These are phyloP conservation scores for Podila epigama DNA, from an alignment of 192 early-diverging fungal species.

Conservation along the genomic window DNA sequence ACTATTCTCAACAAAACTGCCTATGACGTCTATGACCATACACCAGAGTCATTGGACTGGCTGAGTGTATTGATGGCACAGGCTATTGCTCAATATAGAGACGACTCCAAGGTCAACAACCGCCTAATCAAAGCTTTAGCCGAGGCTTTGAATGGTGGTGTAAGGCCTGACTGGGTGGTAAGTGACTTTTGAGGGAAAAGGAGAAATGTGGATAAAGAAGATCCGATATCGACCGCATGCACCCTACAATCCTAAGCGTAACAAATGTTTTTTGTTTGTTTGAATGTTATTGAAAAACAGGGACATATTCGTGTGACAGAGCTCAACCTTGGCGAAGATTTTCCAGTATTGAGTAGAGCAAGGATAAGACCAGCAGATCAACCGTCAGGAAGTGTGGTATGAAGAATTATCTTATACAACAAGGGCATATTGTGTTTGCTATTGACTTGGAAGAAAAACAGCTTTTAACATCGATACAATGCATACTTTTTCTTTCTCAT, in stretches of 20 bases:
- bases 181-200: neutral
- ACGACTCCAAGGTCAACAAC: slow-evolving; percentile 73
- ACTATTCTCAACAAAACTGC: slow-evolving; percentile 64
- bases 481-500: no score
- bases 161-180: slow-evolving; percentile 77
- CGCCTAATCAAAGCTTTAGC: slow-evolving; percentile 71
- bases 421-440: neutral
- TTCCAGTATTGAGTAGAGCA: slow-evolving; percentile 63
- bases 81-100: slow-evolving; percentile 74
- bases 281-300: slow-evolving; percentile 24
- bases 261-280: neutral
- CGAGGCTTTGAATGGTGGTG: slow-evolving; percentile 71
- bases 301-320: slow-evolving; percentile 66
- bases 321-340: slow-evolving; percentile 65
- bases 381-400: slow-evolving; percentile 58
- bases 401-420: neutral
- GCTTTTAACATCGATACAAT: no score
- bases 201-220: neutral
- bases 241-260: neutral
- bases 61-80: slow-evolving; percentile 84
- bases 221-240: neutral
- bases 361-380: slow-evolving; percentile 61
- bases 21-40: slow-evolving; percentile 61
- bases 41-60: slow-evolving; percentile 82
- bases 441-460: neutral